Evolutionary conservation across 176 grass and related monocot genomes (phyloP).

Genomic region (Stipa capillata): DNA sequence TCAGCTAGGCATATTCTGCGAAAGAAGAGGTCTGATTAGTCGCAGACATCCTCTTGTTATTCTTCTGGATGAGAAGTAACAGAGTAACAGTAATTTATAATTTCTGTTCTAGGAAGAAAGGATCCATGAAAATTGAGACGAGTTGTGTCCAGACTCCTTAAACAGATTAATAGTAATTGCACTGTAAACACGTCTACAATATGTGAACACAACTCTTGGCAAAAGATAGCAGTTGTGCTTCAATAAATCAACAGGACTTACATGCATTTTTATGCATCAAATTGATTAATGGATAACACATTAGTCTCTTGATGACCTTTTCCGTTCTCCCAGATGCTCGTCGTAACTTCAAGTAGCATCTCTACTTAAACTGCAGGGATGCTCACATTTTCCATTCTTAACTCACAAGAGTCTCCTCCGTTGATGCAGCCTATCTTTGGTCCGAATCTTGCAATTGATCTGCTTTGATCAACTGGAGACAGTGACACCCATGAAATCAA

Average conservation of each 20-base stretch:
- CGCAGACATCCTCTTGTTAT: too few species aligned
- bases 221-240: not conserved
- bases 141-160: too few species aligned
- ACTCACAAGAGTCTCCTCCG: not conserved
- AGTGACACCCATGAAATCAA: conserved; percentile 35
- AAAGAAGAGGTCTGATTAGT: too few species aligned
- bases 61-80: too few species aligned
- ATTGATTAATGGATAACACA: not conserved
- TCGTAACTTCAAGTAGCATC: not conserved
- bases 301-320: not conserved
- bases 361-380: not conserved
- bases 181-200: not conserved
- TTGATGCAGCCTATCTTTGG: not conserved
- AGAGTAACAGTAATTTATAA: too few species aligned
- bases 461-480: conserved; percentile 10
- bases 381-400: not conserved
- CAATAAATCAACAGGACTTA: not conserved
- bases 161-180: not conserved
- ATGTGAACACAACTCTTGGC: not conserved
- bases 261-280: not conserved
- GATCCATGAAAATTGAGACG: too few species aligned
- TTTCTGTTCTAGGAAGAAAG: too few species aligned
- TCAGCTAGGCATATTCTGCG: too few species aligned
- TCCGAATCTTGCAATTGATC: not conserved
- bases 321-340: not conserved